These are phyloP conservation scores for Phytomonas sp. DNA, from an alignment of 208 protist species.

Conservation along the genomic window DNA sequence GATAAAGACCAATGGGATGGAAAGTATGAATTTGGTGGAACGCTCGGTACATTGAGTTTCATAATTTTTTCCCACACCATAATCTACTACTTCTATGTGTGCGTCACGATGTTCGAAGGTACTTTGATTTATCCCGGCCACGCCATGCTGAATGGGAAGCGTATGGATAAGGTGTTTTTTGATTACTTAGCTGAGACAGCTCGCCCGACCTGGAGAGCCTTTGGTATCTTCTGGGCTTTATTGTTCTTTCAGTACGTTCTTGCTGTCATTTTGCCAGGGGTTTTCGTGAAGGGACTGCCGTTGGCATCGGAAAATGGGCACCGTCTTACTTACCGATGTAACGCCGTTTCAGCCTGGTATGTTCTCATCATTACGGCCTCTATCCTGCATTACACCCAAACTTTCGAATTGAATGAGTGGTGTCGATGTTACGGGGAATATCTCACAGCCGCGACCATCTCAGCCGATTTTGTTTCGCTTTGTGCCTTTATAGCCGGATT, in stretches of 20 bases:
- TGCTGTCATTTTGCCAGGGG: conserved; percentile 63
- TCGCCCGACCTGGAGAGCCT: conserved; percentile 32
- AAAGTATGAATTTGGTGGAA: conserved; percentile 79
- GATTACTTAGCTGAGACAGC: conserved; percentile 40
- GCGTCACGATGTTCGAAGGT: conserved; percentile 69
- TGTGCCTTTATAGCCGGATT: conserved; percentile 59
- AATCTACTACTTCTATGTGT: conserved; percentile 88
- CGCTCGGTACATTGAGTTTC: conserved; percentile 46
- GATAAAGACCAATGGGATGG: conserved; percentile 75
- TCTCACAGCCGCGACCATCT: conserved; percentile 69
- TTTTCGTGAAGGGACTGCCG: conserved; percentile 77
- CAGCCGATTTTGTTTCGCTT: conserved; percentile 70
- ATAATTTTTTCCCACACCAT: conserved; percentile 83
- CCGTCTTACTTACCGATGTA: conserved; percentile 85
- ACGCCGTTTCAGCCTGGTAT: conserved; percentile 82
- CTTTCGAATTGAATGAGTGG: conserved; percentile 59
- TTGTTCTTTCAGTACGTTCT: conserved; percentile 72
- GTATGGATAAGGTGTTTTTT: conserved; percentile 40
- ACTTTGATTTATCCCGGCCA: conserved; percentile 80
- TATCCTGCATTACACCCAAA: conserved; percentile 51
- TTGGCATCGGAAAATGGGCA: conserved; percentile 75
- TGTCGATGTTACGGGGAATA: conserved; percentile 67
- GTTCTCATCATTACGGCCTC: conserved; percentile 51
- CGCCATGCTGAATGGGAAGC: conserved; percentile 41
- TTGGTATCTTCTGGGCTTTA: conserved; percentile 54